Evolutionary conservation across 2,329 filamentous ascomycete species (phyloP), one percentile per base, ranked within the genome.

Genomic region (Arthrobotrys entomopaga): DNA sequence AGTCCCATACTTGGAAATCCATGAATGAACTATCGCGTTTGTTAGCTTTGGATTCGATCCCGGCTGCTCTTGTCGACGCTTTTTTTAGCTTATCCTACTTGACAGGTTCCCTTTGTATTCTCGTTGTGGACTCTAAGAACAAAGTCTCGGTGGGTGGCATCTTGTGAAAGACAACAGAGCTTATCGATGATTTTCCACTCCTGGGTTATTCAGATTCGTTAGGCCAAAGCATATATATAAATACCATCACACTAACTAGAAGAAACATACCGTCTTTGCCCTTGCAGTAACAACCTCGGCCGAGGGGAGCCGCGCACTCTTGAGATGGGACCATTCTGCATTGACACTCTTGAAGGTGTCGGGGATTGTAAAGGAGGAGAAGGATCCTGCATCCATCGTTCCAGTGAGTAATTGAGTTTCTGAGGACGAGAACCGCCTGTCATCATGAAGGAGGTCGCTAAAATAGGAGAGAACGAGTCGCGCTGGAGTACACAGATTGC

Each of bases 1-100:
- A 93, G 81, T 99, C 95, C 91, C 93, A 97, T 54, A 97, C 92
- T 82, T 98, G 94, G 78, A 98, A 97, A 81, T 98, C 94, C 93
- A 98, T 97, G 81, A 99, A 98, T 2, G 95, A 98, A 78, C 93
- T 97, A 70, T 16, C 49, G 40, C 8, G 6, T 13, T 63, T 43
- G 40, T 24, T 16, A 38, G 10, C 5, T 38, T 24, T n/a, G 52
- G 19, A 7, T 59, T n/a, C 29, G 15, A n/a, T 22, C 6, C 46
- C 20, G 3, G 11, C n/a, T 26, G 15, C 22, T 19, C n/a, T 19
- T 24, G 20, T 22, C 11, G 4, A 11, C 4, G 46, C 16, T 11
- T 19, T 48, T 50, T 7, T 5, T 3, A 42, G 38, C 15, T 10
- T 22, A 19, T 38, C 92, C 83, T 82, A 97, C 93, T 95, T 92